Base-by-base conservation (phyloP, 768 basidiomycete species). In the Boletus edulis region DNA sequence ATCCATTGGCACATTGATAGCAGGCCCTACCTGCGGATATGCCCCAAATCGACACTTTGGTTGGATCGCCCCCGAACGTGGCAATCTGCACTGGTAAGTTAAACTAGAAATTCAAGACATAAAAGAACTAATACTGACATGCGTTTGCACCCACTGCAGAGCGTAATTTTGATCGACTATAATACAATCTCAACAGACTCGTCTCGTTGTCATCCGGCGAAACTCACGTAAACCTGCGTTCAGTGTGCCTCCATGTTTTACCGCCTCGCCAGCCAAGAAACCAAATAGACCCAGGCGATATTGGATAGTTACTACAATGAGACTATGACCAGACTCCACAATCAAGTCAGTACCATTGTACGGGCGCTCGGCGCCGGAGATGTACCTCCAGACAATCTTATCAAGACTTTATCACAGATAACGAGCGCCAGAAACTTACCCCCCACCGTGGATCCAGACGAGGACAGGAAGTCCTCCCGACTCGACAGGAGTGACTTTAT, bases 271-370 rank as follows among this genome's bases (percentile, higher is more conserved):
- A 12, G 56, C 29, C 22, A 57, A 34, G 46, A 57, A 57, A 12
- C 49, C 54, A 43, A 57, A 56, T 34, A 43, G 8, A 20, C 56
- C 56, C 8, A 57, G 55, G 14, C 56, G 54, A 18, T 56, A 57
- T 44, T 57, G 54, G 9, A 56, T 56, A 5, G 35, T 54, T 7
- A 56, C 57, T 20, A 58, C 57, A 2, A 58, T 12, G 17, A 58
- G 27, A n/a, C n/a, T 4, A 38, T 51, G 20, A 41, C 46, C 11
- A 20, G 57, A 59, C 31, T 58, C 6, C 3, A 37, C 27, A 3
- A 59, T 31, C 34, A 58, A 24, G n/a, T 59, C 40, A n/a, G 56
- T 34, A 20, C 44, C 56, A 20, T 59, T 37, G 49, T 22, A 42
- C 9, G 2, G 12, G 12, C 20, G 17, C 44, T 41, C 39, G 5